Percentiles rank a stretch among this genome's conserved stretches.
Evolutionary conservation across 108 stramenopile genomes (phyloP).

Genomic region (Pseudonitzschia multistriata): DNA sequence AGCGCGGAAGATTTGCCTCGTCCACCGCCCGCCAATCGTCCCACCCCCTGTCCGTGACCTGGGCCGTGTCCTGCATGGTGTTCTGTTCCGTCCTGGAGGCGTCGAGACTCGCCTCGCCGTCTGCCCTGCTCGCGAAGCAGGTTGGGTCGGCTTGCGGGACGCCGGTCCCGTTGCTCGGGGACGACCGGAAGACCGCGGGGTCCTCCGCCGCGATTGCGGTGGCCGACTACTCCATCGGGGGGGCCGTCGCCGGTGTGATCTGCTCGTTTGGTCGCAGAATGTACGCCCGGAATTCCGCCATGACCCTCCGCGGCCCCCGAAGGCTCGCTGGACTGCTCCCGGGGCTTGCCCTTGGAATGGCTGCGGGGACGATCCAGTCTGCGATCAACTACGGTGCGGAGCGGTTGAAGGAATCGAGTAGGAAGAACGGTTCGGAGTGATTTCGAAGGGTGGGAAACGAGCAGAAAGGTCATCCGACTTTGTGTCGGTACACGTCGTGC

Average conservation of each 20-base stretch:
- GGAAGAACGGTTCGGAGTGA: too few species aligned
- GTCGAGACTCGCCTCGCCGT: slow-evolving; percentile 24
- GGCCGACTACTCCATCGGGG: slow-evolving; percentile 33
- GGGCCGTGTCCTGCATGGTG: slow-evolving; percentile 32
- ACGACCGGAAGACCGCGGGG: slow-evolving; percentile 1
- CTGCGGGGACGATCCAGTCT: slow-evolving; percentile 26
- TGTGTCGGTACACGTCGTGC: too few species aligned
- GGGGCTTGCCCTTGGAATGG: slow-evolving; percentile 27
- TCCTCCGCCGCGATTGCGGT: slow-evolving; percentile 10
- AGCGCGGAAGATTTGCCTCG: slow-evolving; percentile 14
- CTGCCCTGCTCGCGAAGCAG: slow-evolving; percentile 7
- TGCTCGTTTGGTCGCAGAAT: slow-evolving; percentile 24
- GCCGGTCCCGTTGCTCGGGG: neutral
- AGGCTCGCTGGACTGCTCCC: slow-evolving; percentile 23
- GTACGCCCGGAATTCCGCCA: slow-evolving; percentile 1
- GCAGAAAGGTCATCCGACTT: too few species aligned
- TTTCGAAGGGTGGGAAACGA: too few species aligned
- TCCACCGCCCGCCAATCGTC: slow-evolving; percentile 13
- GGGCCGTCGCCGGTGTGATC: slow-evolving; percentile 27
- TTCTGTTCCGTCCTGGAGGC: slow-evolving; percentile 35
- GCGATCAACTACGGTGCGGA: slow-evolving; percentile 18
- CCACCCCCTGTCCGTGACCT: slow-evolving; percentile 13
- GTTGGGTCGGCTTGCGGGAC: neutral
- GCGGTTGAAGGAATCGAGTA: slow-evolving; percentile 8
- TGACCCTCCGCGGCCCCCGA: slow-evolving; percentile 14